Evolutionary conservation across 2,329 filamentous ascomycete species (phyloP), one percentile per base, ranked within the genome.

Genomic region (Fusarium ambrosium): DNA sequence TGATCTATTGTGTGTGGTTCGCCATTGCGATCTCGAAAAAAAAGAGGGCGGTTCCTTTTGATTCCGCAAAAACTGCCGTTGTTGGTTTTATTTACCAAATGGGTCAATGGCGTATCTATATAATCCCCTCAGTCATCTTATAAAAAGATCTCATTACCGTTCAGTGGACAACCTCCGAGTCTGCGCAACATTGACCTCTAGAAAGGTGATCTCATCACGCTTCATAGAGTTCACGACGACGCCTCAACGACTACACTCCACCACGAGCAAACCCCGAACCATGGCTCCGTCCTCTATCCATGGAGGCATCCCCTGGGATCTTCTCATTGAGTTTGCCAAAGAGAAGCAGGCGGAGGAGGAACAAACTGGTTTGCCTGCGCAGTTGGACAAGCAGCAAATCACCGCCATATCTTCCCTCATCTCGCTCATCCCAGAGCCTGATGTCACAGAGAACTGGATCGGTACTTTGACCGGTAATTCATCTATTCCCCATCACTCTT

Each of bases 331-430:
- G 20, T 75, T 75, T 24, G 73, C 73, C 39, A 68, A 64, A 13
- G 60, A 60, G 22, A 75, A 76, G 45, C 72, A 75, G 24, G 62
- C 55, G 2, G 73, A 75, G 34, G 73, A 75, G 37, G 14, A 61
- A 37, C 27, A 13, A 37, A 71, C 67, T 4, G 73, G 73, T 3
- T 43, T 71, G 16, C 83, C 85, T 0, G 80, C 83, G 1, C 81
- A 82, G 0, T 75, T 89, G 34, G 82, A 82, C 0, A 79, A 80
- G 6, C 71, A 77, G 6, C 83, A 89, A 75, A 77, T 80, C 11
- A 78, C 80, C 43, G 84, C 86, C 18, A 77, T 90, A 29, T 79
- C 81, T 1, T 78, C 82, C 6, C 81, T 90, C 55, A 80, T 85
- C 62, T 71, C 77, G 2, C 78, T 81, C 32, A 29, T 68, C 37